Evolutionary conservation across 1,284 basidiomycete genomes (phyloP).

Genomic region (Microbotryomycetes sp.): DNA sequence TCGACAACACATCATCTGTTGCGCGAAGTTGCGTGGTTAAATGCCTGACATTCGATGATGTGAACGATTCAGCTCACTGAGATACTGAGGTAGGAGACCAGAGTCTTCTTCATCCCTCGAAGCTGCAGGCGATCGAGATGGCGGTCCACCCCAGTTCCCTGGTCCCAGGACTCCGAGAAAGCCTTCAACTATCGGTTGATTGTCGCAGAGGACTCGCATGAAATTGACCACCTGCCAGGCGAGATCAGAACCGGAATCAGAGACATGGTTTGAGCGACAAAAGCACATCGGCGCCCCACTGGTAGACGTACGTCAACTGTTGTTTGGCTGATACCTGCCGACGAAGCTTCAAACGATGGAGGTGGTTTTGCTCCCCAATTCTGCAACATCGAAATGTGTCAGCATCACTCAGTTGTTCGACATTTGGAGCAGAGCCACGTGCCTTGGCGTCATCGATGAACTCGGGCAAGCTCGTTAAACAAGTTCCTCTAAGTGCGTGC

Average conservation of each 20-base stretch:
- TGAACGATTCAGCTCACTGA: conserved; percentile 16
- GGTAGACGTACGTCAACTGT: conserved; percentile 29
- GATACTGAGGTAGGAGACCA: conserved; percentile 15
- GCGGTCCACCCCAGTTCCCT: conserved; percentile 38
- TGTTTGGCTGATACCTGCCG: conserved; percentile 29
- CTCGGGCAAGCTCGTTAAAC: conserved; percentile 37
- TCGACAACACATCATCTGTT: conserved; percentile 35
- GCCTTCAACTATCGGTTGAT: conserved; percentile 35
- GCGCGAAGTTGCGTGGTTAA: background rate
- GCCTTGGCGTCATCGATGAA: conserved; percentile 38
- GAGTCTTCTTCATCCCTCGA: conserved; percentile 14
- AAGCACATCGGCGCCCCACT: background rate
- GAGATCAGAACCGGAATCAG: background rate
- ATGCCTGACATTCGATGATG: background rate
- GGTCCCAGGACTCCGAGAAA: conserved; percentile 38
- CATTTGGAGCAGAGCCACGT: too few species aligned
- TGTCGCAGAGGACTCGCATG: conserved; percentile 37
- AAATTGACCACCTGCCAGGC: conserved; percentile 35
- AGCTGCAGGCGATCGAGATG: conserved; percentile 2
- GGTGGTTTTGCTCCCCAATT: conserved; percentile 33
- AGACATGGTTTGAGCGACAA: background rate
- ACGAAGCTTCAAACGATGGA: conserved; percentile 21
- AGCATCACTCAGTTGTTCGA: background rate
- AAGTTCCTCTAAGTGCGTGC: conserved; percentile 38
- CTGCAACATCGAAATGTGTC: background rate